Evolutionary conservation across 805 yeast species (phyloP), one percentile per base, ranked within the genome.

Genomic region (Yamadazyma paraphyllophila): DNA sequence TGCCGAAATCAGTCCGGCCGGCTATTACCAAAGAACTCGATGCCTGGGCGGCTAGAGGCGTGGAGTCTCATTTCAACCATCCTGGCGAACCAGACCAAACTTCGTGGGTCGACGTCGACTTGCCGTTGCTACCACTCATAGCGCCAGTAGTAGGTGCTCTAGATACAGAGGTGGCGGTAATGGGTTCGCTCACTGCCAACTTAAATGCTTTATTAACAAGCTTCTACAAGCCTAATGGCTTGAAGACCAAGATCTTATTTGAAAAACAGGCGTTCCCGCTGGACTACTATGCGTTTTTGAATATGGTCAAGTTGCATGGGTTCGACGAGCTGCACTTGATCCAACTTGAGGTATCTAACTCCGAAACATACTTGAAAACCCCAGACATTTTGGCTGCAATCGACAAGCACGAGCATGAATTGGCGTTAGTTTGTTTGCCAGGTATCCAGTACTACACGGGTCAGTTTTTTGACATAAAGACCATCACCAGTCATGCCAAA

Each of bases 401-500:
- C 25, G 79, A 77, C n/a, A 60, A 67, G 15, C 62, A 83, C 46
- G 76, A 78, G 10, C 81, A 81, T 17, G 77, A 79, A 36, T 62
- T 89, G 41, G 91, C 96, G 0, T 55, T 91, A 8, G 81, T 90
- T 3, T 77, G 92, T 53, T 76, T 91, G 37, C 85, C 97, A 0
- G 98, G 97, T 1, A 80, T 91, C 48, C 98, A 91, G 60, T 91
- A 84, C 68, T 92, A 90, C 63, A 80, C 97, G 1, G 98, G 98
- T 7, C 98, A 91, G 64, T 71, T 74, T 20, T 90, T 91, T 57
- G 88, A 88, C 41, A 86, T 91, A 31, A 73, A 72, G 41, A 61
- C 62, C n/a, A 88, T 91, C 55, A 90, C 97, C 1, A 56, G 58
- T 7, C 69, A 67, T 39, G 90, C 85, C 4, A 83, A 87, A 27